Conservation (phyloP, 1,284 basidiomycete genomes). For the Ustilago curta region DNA sequence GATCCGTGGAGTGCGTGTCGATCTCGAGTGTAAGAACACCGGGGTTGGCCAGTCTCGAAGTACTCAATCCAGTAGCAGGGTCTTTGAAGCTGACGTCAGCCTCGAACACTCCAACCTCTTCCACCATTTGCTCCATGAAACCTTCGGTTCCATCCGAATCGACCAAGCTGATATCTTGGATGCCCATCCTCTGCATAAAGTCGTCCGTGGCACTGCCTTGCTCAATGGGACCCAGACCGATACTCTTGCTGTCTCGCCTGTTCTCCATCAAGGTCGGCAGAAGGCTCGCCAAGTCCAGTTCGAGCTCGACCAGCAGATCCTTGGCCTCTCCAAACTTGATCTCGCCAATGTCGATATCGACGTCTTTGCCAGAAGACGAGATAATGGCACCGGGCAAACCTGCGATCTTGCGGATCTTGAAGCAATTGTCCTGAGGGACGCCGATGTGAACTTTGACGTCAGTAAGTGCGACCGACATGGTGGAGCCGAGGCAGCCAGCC, state of each 20-base stretch:
- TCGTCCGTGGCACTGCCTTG: conserved; percentile 63
- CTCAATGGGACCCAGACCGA: conserved; percentile 48
- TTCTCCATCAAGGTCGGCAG: conserved; percentile 40
- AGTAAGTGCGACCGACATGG: conserved; percentile 62
- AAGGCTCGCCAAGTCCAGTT: conserved; percentile 55
- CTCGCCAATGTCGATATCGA: conserved; percentile 94
- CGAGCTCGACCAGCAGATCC: conserved; percentile 65
- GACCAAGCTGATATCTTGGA: conserved; percentile 54
- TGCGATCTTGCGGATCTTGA: conserved; percentile 61
- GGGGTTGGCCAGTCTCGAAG: conserved; percentile 49
- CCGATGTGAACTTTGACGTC: conserved; percentile 61
- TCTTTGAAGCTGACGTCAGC: conserved; percentile 62
- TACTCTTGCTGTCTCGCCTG: conserved; percentile 38
- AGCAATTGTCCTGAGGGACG: conserved; percentile 63
- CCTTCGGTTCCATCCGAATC: conserved; percentile 47
- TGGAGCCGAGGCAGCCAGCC: conserved; percentile 61
- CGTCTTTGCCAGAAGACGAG: conserved; percentile 86
- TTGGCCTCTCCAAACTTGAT: conserved; percentile 60
- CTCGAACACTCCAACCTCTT: conserved; percentile 63
- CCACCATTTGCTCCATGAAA: conserved; percentile 56
- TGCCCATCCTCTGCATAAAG: conserved; percentile 64
- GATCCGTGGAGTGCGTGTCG: conserved; percentile 56
- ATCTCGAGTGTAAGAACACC: conserved; percentile 61
- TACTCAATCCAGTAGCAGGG: conserved; percentile 43
- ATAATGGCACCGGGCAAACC: conserved; percentile 73